Conservation (phyloP, 257 asterid genomes). For the Solanum commersonii region DNA sequence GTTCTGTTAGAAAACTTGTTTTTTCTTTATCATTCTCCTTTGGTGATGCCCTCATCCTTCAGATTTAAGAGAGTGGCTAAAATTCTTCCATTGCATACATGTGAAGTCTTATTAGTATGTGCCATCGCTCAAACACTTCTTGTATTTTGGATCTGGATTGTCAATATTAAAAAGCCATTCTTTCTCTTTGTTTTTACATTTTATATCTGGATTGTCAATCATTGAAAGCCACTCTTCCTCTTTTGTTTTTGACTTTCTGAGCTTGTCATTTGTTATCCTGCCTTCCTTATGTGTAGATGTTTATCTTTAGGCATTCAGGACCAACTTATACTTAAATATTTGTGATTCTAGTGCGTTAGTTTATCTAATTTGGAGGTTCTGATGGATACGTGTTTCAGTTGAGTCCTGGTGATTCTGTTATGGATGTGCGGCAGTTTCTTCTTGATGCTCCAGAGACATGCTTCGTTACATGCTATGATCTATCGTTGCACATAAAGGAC, state of each 20-base stretch:
- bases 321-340: background rate
- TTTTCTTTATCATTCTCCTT: background rate
- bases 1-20: background rate
- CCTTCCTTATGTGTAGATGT: background rate
- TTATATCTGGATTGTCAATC: background rate
- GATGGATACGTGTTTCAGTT: constrained; percentile 45
- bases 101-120: background rate
- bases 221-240: background rate
- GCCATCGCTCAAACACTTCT: background rate
- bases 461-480: constrained; percentile 84
- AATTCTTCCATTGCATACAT: background rate
- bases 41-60: background rate
- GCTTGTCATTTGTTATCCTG: background rate
- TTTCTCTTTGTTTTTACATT: background rate
- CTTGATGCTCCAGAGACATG: constrained; percentile 95
- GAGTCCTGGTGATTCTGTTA: constrained; percentile 96
- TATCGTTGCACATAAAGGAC: constrained; percentile 69
- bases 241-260: background rate
- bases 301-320: background rate
- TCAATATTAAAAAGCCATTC: background rate
- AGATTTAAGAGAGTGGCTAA: background rate
- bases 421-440: constrained; percentile 97
- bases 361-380: constrained; percentile 1
- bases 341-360: background rate
- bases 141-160: background rate